These are phyloP conservation scores for Hypoxylon sp. DNA, from an alignment of 2,329 filamentous ascomycete species.

Conservation along the genomic window DNA sequence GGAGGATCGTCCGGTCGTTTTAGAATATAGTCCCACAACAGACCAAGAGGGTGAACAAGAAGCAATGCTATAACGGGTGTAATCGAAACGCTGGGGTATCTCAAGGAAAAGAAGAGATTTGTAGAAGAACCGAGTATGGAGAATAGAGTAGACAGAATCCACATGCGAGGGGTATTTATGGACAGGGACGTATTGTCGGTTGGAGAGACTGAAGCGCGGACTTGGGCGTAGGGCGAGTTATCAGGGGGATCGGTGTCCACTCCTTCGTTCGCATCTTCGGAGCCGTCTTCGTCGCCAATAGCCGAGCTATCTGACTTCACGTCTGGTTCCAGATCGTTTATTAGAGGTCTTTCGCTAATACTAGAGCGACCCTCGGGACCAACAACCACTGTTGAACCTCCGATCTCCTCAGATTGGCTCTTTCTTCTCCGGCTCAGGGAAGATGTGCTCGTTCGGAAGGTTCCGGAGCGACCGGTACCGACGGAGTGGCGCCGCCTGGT, in stretches of 20 bases:
- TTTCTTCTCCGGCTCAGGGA: conserved; percentile 50
- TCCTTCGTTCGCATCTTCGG: conserved; percentile 54
- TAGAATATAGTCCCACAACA: conserved; percentile 81
- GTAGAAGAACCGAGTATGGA: conserved; percentile 85
- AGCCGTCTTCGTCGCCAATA: conserved; percentile 54
- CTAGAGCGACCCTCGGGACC: conserved; percentile 69
- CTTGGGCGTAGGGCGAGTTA: conserved; percentile 83
- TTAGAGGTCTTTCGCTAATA: conserved; percentile 64
- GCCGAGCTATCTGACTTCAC: conserved; percentile 56
- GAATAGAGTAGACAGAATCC: conserved; percentile 84
- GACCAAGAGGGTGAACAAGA: conserved; percentile 86
- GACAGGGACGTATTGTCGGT: conserved; percentile 83
- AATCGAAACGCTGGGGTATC: conserved; percentile 92
- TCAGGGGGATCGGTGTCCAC: conserved; percentile 70
- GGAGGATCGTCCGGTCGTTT: conserved; percentile 71
- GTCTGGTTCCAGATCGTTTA: conserved; percentile 63
- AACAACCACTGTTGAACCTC: conserved; percentile 66
- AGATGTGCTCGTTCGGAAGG: conserved; percentile 50
- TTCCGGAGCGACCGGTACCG: conserved; percentile 46
- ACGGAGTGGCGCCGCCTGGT: conserved; percentile 49
- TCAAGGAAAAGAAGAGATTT: conserved; percentile 89
- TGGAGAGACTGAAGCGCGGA: conserved; percentile 83
- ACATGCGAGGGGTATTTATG: conserved; percentile 91
- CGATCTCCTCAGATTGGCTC: conserved; percentile 65
- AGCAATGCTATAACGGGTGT: conserved; percentile 90